Percentiles rank a stretch among this genome's conserved stretches.
These are phyloP conservation scores for Leccinum subgranulosum DNA, from an alignment of 768 basidiomycete genomes.

Conservation along the genomic window DNA sequence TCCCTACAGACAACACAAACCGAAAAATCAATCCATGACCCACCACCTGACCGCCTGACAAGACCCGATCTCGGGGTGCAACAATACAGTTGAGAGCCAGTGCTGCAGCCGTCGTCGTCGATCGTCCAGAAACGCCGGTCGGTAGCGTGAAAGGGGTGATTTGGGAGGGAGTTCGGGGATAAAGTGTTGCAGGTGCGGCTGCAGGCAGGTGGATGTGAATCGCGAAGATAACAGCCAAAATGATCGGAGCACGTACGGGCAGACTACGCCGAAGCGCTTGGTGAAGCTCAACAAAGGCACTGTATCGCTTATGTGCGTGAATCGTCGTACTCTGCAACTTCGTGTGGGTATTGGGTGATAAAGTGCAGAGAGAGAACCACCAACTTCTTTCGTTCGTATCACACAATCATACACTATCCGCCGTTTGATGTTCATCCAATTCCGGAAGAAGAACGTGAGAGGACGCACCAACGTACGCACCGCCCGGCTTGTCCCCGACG, in stretches of 20 bases:
- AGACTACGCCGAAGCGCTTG: slow-evolving; percentile 45
- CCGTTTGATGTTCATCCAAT: neutral
- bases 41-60: slow-evolving; percentile 57
- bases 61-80: slow-evolving; percentile 71
- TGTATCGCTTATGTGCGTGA: slow-evolving; percentile 66
- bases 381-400: slow-evolving; percentile 60
- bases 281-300: slow-evolving; percentile 57
- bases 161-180: slow-evolving; percentile 68
- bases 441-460: neutral
- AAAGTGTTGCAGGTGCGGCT: slow-evolving; percentile 44
- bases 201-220: neutral
- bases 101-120: slow-evolving; percentile 58
- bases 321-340: slow-evolving; percentile 51
- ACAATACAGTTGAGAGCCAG: slow-evolving; percentile 61
- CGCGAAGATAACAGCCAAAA: neutral
- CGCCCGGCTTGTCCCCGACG: slow-evolving; percentile 63
- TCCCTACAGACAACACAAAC: neutral
- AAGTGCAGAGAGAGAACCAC: neutral
- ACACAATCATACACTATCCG: slow-evolving; percentile 63
- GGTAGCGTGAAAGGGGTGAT: slow-evolving; percentile 61
- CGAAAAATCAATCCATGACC: slow-evolving; percentile 46
- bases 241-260: slow-evolving; percentile 38
- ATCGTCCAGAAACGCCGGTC: slow-evolving; percentile 64
- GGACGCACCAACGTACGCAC: slow-evolving; percentile 60
- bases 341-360: neutral